These are phyloP conservation scores for Apiotrichum gracile DNA, from an alignment of 1,284 basidiomycete genomes.

Conservation along the genomic window DNA sequence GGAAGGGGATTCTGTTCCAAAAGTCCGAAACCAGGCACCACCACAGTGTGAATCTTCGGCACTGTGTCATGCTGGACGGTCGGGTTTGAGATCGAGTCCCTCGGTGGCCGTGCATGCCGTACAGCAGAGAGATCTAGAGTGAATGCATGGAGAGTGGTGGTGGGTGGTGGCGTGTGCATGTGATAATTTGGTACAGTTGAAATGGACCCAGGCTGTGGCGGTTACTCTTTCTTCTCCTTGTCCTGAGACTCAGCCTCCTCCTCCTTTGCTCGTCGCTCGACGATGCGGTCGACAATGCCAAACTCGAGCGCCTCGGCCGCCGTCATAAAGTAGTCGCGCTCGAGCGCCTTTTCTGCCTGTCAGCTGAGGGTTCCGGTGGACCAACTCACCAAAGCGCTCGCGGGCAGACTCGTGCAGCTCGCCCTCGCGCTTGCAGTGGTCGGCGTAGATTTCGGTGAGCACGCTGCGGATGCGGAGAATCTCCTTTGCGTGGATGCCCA, in stretches of 20 bases:
- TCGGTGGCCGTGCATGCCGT: no score
- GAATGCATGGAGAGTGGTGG: not conserved
- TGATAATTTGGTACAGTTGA: not conserved
- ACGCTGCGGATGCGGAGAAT: slow-evolving; percentile 77
- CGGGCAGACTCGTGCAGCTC: slow-evolving; percentile 63
- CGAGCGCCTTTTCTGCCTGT: slow-evolving; percentile 64
- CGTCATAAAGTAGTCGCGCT: slow-evolving; percentile 87
- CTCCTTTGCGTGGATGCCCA: slow-evolving; percentile 88
- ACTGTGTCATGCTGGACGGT: no score
- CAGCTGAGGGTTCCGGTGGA: not conserved
- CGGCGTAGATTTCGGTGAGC: slow-evolving; percentile 70
- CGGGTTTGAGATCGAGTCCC: no score
- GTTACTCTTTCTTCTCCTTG: not conserved
- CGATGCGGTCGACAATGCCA: slow-evolving; percentile 83
- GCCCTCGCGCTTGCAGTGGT: slow-evolving; percentile 57
- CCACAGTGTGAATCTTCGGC: no score
- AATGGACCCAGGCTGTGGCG: no score
- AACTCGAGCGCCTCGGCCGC: slow-evolving; percentile 80
- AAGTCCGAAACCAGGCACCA: no score
- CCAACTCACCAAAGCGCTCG: slow-evolving; percentile 65
- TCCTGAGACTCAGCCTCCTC: slow-evolving; percentile 10
- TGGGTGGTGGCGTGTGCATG: not conserved
- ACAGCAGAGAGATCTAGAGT: no score
- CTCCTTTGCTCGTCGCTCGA: slow-evolving; percentile 52
- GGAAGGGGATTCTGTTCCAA: no score